A percentile compares a stretch with the other conserved stretches of the same genome.
Evolutionary conservation across 257 asterid genomes (phyloP).

Genomic region (Petunia axillaris): DNA sequence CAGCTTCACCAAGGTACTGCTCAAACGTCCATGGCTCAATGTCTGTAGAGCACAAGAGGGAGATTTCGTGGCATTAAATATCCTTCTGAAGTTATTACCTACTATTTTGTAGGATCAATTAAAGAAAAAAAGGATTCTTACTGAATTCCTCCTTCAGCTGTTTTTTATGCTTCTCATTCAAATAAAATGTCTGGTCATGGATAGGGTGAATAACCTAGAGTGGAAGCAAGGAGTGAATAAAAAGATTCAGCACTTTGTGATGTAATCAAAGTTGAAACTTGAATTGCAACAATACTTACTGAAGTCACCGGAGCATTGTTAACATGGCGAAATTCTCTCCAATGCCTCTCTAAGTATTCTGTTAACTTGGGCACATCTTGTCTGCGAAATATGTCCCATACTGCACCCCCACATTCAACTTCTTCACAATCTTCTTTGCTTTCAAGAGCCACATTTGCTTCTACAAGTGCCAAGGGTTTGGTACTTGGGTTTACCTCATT

Average conservation of each 20-base stretch:
- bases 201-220: conserved; percentile 53
- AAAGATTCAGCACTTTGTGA: conserved; percentile 9
- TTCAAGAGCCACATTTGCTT: conserved; percentile 25
- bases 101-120: conserved; percentile 14
- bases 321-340: conserved; percentile 43
- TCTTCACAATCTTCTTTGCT: conserved; percentile 25
- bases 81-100: conserved; percentile 16
- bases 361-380: conserved; percentile 54
- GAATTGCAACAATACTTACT: conserved; percentile 29
- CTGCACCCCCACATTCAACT: conserved; percentile 42
- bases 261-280: conserved; percentile 8
- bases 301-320: conserved; percentile 36
- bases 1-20: conserved; percentile 52
- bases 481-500: conserved; percentile 20
- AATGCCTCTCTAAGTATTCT: conserved; percentile 46
- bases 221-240: conserved; percentile 20
- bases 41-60: conserved; percentile 29
- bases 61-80: conserved; percentile 6
- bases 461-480: conserved; percentile 21
- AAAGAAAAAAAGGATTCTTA: conserved; percentile 28
- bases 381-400: conserved; percentile 57
- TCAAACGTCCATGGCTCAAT: conserved; percentile 56
- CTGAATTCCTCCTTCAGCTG: conserved; percentile 48
- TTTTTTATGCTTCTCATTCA: conserved; percentile 48
- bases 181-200: conserved; percentile 52